Base-by-base conservation (phyloP, 495 filamentous ascomycete genomes). In the Lichina pygmaea region DNA sequence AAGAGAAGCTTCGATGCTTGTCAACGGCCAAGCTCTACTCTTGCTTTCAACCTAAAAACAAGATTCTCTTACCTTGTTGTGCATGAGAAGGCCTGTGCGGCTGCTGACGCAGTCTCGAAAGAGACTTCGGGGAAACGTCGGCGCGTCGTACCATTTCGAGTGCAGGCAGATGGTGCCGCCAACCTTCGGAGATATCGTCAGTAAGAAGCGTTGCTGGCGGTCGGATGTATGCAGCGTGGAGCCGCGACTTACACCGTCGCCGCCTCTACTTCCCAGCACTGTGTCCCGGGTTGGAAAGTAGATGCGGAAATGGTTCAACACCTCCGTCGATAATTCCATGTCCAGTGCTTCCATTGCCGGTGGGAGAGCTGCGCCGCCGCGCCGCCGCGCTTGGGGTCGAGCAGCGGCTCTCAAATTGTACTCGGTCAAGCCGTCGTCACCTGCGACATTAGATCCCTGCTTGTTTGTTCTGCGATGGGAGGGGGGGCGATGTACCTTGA, bases 141-240 rank as follows among this genome's bases (percentile, higher is more conserved):
- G 46, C 0, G 64, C 55, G 7, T 74, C 58, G 62, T 73, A 93
- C 72, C 75, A 86, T 46, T 66, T 67, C 2, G 63, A 52, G 44
- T 75, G 66, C 39, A 86, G 70, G 53, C 79, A 92, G 31, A 94
- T 81, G 0, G 84, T 93, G 2, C 89, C 89, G 3, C 68, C 85
- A 13, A 53, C 55, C 65, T 70, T 32, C n/a, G 12, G 2, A 49
- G 51, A 42, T 51, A 48, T 42, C 12, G 33, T 32, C 39, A 24
- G 36, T 16, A 10, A 33, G 12, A 24, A 42, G 5, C 16, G 17
- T 13, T 41, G 2, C 31, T 6, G 16, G 11, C 31, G 41, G 41
- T 41, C 32, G 17, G 32, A 24, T 33, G 34, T 59, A 62, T 54
- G 34, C 63, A 65, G 3, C 13, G 13, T 10, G n/a, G 10, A 31